phyloP scores from a whole-genome alignment of 208 protist species.

The Trypanosoma rangeli region DNA sequence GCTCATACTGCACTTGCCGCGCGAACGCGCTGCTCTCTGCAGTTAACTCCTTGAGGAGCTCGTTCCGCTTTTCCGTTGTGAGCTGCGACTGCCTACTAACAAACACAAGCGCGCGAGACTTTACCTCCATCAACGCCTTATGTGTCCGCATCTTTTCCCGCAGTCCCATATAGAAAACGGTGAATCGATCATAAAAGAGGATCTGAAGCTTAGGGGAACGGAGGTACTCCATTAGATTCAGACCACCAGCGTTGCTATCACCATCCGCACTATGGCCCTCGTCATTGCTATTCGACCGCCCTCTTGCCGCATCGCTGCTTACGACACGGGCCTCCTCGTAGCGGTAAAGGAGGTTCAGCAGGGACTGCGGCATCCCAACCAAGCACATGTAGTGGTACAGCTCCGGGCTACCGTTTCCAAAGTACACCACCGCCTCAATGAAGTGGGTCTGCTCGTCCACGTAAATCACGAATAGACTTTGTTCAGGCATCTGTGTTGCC shows the following conservation, averaged over 20 bases:
- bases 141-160: constrained; percentile 40
- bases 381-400: constrained; percentile 78
- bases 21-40: constrained; percentile 37
- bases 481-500: constrained; percentile 1
- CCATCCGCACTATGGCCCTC: not conserved
- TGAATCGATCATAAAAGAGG: constrained; percentile 78
- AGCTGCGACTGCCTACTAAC: constrained; percentile 30
- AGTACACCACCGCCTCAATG: constrained; percentile 82
- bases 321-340: constrained; percentile 57
- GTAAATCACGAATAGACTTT: constrained; percentile 67
- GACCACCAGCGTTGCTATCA: constrained; percentile 6
- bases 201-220: constrained; percentile 64
- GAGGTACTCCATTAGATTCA: constrained; percentile 82
- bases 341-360: constrained; percentile 80
- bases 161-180: constrained; percentile 66
- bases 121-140: constrained; percentile 49
- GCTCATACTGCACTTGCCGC: constrained; percentile 70
- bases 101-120: constrained; percentile 39
- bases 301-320: not conserved
- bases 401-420: constrained; percentile 72
- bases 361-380: constrained; percentile 79
- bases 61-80: constrained; percentile 29
- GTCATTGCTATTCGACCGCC: not conserved
- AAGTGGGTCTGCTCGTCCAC: constrained; percentile 57
- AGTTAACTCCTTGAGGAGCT: constrained; percentile 52